Evolutionary conservation across 306 rosid species (phyloP), one percentile per base, ranked within the genome.

Genomic region (Cyclanthera cordifolia): DNA sequence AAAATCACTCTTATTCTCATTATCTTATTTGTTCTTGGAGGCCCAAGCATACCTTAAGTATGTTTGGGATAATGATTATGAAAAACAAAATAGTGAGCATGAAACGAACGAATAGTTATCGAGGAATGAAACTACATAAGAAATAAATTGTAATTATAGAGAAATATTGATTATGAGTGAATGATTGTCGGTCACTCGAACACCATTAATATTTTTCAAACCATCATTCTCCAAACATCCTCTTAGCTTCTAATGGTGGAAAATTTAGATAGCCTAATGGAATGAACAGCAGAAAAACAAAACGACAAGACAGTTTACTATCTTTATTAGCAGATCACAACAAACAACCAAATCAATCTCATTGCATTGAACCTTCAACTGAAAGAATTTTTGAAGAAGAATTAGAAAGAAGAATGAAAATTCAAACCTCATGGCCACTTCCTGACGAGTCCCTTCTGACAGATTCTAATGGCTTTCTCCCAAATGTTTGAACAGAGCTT

Each of bases 381-480:
- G 5, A 9, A 61, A 7, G 50, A 37, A 61, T 37, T 61, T 61
- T n/a, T n/a, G n/a, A n/a, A n/a, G 69, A 61, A 17, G 51, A 61
- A 10, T 13, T n/a, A n/a, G n/a, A n/a, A 32, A 16, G 15, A 58
- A 54, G 7, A 25, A 59, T 14, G 27, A 59, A 41, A 37, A 5
- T 14, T 66, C 85, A 32, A 76, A 93, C 99, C 99, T 93, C 97
- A 77, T 93, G 99, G 54, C 99, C 99, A 58, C 53, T 70, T 66
- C 90, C 91, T 7, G 91, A 15, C 10, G 99, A 90, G 76, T 93
- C 97, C 81, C 96, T 86, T 70, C 91, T 60, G 19, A 82, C 86
- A 9, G 49, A 17, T 82, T 87, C 83, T 19, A 16, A 20, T 49
- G 90, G 87, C 74, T 93, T 93, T 83, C 90, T 87, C 66, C 96